A percentile compares a stretch with the other conserved stretches of the same genome.
Evolutionary conservation across 1,284 basidiomycete species (phyloP).

Genomic region (Cutaneotrichosporon arboriforme): DNA sequence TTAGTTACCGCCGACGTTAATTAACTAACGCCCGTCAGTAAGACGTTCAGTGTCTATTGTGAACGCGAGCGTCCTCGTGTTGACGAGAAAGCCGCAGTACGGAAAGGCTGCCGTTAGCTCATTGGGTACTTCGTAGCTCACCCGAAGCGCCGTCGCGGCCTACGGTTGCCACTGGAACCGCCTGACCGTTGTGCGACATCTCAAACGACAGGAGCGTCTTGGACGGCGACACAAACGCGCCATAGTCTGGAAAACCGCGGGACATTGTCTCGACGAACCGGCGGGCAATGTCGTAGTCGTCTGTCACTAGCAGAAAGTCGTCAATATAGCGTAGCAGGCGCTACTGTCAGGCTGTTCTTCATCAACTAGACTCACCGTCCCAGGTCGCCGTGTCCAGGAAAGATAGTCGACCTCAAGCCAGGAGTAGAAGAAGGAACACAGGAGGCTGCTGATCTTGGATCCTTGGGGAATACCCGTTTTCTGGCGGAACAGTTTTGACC

Average conservation of each 20-base stretch:
- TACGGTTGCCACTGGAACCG: constrained; percentile 19
- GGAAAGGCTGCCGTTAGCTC: constrained; percentile 61
- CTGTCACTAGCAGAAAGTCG: constrained; percentile 87
- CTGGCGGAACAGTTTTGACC: constrained; percentile 54
- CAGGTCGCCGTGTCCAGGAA: constrained; percentile 56
- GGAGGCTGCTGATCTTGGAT: constrained; percentile 76
- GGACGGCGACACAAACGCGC: constrained; percentile 77
- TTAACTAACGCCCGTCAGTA: constrained; percentile 55
- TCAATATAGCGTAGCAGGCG: constrained; percentile 79
- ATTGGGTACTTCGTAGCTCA: background rate
- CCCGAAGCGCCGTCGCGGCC: constrained; percentile 12
- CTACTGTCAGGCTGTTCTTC: constrained; percentile 48
- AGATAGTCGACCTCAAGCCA: constrained; percentile 69
- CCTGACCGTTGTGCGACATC: constrained; percentile 20
- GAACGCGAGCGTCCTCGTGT: constrained; percentile 68
- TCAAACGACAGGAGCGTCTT: constrained; percentile 67
- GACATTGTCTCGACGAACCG: constrained; percentile 74
- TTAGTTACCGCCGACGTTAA: background rate
- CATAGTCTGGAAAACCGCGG: constrained; percentile 84
- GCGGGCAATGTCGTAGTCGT: constrained; percentile 59
- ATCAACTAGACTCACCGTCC: constrained; percentile 54
- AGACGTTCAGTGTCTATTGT: constrained; percentile 66
- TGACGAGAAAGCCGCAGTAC: constrained; percentile 80
- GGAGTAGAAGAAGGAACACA: constrained; percentile 93
- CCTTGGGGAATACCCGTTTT: constrained; percentile 92